These are phyloP conservation scores for Gossypioides kirkii DNA, from an alignment of 345 rosid species.

Conservation along the genomic window DNA sequence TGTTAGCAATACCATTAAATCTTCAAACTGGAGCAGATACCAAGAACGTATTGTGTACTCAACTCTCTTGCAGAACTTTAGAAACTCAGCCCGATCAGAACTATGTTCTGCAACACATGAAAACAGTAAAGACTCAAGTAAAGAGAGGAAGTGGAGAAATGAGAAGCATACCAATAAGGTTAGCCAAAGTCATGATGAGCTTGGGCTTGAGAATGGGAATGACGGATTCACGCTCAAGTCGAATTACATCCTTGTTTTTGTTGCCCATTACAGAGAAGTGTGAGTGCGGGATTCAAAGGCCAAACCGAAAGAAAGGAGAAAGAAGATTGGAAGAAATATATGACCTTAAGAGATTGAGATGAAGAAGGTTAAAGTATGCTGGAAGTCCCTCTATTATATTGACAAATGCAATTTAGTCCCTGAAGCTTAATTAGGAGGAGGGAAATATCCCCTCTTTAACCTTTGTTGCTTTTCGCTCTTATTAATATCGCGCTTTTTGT, in stretches of 20 bases:
- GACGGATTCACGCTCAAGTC: not conserved
- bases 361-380: too few species aligned
- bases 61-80: not conserved
- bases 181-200: not conserved
- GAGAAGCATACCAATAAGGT: not conserved
- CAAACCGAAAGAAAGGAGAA: not conserved
- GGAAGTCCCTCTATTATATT: too few species aligned
- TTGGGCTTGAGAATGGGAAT: not conserved
- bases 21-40: not conserved
- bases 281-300: not conserved
- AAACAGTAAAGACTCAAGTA: not conserved
- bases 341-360: too few species aligned
- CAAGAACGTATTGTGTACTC: not conserved
- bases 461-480: too few species aligned
- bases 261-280: not conserved
- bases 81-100: not conserved
- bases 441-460: too few species aligned
- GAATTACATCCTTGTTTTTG: not conserved
- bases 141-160: not conserved
- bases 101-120: not conserved
- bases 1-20: not conserved
- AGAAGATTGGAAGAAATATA: not conserved
- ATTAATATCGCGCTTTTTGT: too few species aligned
- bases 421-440: too few species aligned
- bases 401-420: too few species aligned